Base-by-base conservation (phyloP, 306 rosid species). In the Corylus americana region DNA sequence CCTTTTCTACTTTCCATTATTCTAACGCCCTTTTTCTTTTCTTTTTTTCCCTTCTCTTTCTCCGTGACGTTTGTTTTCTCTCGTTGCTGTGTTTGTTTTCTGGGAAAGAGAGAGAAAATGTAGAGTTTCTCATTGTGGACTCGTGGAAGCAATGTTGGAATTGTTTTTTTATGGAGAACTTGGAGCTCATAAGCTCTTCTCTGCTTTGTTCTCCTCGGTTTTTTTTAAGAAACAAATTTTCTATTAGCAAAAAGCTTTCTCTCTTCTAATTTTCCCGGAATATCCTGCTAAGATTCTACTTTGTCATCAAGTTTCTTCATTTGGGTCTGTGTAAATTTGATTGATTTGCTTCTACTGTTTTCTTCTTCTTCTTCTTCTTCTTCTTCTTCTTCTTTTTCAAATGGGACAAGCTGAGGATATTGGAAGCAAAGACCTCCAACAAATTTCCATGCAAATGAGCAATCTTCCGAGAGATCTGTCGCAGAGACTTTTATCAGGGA, bases 391-490 rank as follows among this genome's bases (percentile, higher is more conserved):
- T 39, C 5, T 42, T 42, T 42, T 11, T 10, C 64, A 68, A 74
- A 88, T 93, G 97, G 84, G 85, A 11, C 61, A 87, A 70, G 84
- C 83, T 3, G 85, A 82, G 37, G 87, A 86, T 53, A 75, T 49
- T n/a, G 54, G 70, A 12, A 69, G 73, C 16, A 77, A 47, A 54
- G 84, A 78, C 47, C 75, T 74, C 8, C 76, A 67, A 20, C 81
- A 51, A 73, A 74, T 76, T 18, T 47, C 84, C 11, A 57, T 68
- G 62, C 79, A 78, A 54, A 53, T 68, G 83, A 70, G 50, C 57
- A 66, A 79, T 68, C 74, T 86, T 29, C 88, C 83, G 0, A 78
- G 82, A 77, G 93, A 91, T 90, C 92, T 86, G 62, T 22, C 87
- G 22, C 63, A 71, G 63, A 80, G 82, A 55, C 77, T 91, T 48